These are phyloP conservation scores for Cichorium intybus DNA, from an alignment of 140 eudicot genomes.

Conservation along the genomic window DNA sequence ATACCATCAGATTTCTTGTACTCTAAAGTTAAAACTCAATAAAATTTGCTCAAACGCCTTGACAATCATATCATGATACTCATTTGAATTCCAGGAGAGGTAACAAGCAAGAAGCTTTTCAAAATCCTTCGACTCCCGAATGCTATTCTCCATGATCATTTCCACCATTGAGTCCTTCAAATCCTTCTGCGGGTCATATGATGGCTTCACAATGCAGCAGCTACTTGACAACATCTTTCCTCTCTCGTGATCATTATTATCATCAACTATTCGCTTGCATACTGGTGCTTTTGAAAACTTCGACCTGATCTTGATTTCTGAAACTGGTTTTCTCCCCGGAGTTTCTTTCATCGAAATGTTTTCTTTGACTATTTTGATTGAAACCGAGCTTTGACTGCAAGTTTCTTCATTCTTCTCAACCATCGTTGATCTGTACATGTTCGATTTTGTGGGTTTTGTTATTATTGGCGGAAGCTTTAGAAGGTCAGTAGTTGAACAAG, in stretches of 20 bases:
- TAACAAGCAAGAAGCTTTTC: conserved; percentile 63
- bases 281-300: conserved; percentile 29
- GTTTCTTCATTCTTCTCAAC: conserved; percentile 2
- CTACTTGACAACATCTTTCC: conserved; percentile 20
- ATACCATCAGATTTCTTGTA: neutral
- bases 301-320: conserved; percentile 38
- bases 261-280: conserved; percentile 21
- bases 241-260: conserved; percentile 21
- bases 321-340: conserved; percentile 11
- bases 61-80: conserved; percentile 57
- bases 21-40: conserved; percentile 27
- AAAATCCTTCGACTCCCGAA: conserved; percentile 43
- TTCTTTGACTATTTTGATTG: conserved; percentile 17
- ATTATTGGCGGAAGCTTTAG: conserved; percentile 31
- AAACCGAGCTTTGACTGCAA: conserved; percentile 5
- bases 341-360: neutral
- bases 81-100: conserved; percentile 50
- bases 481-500: conserved; percentile 13
- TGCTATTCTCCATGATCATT: conserved; percentile 59
- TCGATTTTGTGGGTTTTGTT: conserved; percentile 21
- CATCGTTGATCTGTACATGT: neutral
- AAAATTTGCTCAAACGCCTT: conserved; percentile 63
- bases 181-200: conserved; percentile 64
- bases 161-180: conserved; percentile 67
- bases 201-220: conserved; percentile 60